A percentile compares a stretch with the other conserved stretches of the same genome.
These are phyloP conservation scores for Pleurotus platypus DNA, from an alignment of 768 basidiomycete species.

Conservation along the genomic window DNA sequence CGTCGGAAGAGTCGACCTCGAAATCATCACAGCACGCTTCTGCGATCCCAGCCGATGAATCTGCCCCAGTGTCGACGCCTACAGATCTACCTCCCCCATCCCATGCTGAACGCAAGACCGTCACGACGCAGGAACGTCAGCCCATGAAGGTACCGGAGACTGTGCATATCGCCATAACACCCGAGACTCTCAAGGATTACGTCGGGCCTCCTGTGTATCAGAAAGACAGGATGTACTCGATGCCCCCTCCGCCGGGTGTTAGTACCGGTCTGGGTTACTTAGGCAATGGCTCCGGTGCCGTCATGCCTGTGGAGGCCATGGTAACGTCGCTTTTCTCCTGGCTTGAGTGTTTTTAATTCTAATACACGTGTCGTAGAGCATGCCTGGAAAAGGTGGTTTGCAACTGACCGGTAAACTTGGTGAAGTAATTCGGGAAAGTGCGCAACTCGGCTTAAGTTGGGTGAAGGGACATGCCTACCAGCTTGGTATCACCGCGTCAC, in stretches of 20 bases:
- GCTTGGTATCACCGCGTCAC: slow-evolving; percentile 75
- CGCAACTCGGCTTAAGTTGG: slow-evolving; percentile 93
- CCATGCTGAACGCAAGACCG: slow-evolving; percentile 37
- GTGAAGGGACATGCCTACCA: slow-evolving; percentile 88
- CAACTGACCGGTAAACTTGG: slow-evolving; percentile 97
- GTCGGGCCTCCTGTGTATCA: slow-evolving; percentile 96
- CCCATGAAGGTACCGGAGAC: slow-evolving; percentile 77
- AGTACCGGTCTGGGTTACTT: slow-evolving; percentile 94
- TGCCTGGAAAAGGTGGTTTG: slow-evolving; percentile 93
- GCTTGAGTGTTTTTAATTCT: background rate
- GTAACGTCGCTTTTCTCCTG: slow-evolving; percentile 31
- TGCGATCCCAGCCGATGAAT: slow-evolving; percentile 11
- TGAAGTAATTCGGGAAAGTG: slow-evolving; percentile 95
- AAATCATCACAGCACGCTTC: slow-evolving; percentile 9
- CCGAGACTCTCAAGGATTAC: slow-evolving; percentile 91
- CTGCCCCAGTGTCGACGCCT: slow-evolving; percentile 11
- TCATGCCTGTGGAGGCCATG: slow-evolving; percentile 96
- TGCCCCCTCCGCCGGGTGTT: slow-evolving; percentile 84
- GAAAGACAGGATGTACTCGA: slow-evolving; percentile 86
- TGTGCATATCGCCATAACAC: slow-evolving; percentile 78
- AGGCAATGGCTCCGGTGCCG: slow-evolving; percentile 93
- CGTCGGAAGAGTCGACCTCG: slow-evolving; percentile 7
- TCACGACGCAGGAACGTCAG: slow-evolving; percentile 77
- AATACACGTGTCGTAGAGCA: slow-evolving; percentile 51
- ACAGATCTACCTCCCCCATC: slow-evolving; percentile 16